Evolutionary conservation across 164 flowering plant genomes (phyloP).

Genomic region (Stephania japonica): DNA sequence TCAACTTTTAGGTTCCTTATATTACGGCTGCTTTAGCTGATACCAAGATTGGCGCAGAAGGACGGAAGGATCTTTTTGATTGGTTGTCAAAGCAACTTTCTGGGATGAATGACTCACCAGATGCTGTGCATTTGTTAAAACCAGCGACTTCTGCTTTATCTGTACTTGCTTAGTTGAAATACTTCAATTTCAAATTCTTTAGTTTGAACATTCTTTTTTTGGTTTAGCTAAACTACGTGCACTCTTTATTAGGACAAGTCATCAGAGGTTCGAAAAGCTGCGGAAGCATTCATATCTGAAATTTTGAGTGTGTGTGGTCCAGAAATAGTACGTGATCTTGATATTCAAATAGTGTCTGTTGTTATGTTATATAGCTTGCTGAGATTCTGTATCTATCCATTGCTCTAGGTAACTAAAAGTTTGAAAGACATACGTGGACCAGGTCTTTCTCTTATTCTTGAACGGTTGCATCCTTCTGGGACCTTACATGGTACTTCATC

Average conservation of each 20-base stretch:
- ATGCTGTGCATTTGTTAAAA: conserved; percentile 71
- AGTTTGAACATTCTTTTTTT: not conserved
- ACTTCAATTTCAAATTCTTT: not conserved
- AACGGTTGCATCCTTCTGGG: conserved; percentile 60
- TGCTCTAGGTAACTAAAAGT: conserved; percentile 58
- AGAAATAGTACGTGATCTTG: conserved; percentile 49
- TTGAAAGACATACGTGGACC: conserved; percentile 80
- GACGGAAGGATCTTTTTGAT: conserved; percentile 92
- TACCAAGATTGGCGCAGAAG: conserved; percentile 87
- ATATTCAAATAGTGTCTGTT: not conserved
- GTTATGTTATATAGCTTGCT: not conserved
- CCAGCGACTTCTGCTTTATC: conserved; percentile 71
- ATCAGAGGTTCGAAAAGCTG: conserved; percentile 94
- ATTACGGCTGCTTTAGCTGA: conserved; percentile 64
- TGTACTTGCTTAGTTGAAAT: conserved; percentile 32
- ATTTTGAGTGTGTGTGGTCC: conserved; percentile 76
- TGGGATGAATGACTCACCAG: conserved; percentile 56
- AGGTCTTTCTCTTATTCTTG: conserved; percentile 65
- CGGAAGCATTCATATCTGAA: conserved; percentile 82
- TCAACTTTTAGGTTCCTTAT: conserved; percentile 65
- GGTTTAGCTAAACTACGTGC: not conserved
- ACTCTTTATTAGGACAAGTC: conserved; percentile 69
- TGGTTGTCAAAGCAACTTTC: conserved; percentile 90
- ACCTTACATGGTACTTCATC: conserved; percentile 48
- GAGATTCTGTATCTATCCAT: not conserved